A percentile compares a stretch with the other conserved stretches of the same genome.
phyloP scores from a whole-genome alignment of 2,329 filamentous ascomycete genomes.

The Colletotrichum sansevieriae region DNA sequence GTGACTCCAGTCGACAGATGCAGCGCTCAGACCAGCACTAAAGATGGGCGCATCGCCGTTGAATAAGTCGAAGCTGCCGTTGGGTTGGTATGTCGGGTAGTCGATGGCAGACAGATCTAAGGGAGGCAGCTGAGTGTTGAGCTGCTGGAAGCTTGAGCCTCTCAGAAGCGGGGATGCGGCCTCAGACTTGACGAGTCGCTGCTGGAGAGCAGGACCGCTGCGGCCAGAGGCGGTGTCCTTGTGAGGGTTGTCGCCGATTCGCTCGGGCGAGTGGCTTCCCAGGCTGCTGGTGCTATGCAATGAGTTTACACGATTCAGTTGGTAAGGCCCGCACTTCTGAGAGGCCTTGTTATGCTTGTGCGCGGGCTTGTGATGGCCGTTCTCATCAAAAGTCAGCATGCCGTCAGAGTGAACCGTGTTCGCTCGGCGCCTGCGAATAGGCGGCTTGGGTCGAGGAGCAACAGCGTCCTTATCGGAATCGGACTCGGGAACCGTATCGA shows the following conservation, averaged over 20 bases:
- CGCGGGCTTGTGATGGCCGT: constrained; percentile 73
- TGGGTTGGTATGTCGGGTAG: constrained; percentile 62
- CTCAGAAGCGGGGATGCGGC: constrained; percentile 70
- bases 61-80: constrained; percentile 66
- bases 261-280: constrained; percentile 60
- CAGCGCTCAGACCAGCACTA: constrained; percentile 71
- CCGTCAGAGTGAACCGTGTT: constrained; percentile 74
- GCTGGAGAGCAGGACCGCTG: constrained; percentile 57
- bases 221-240: constrained; percentile 53
- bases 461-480: constrained; percentile 66
- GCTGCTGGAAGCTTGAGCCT: constrained; percentile 62
- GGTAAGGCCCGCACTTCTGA: constrained; percentile 73
- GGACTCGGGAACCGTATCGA: constrained; percentile 75
- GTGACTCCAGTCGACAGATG: constrained; percentile 61
- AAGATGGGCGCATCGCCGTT: constrained; percentile 69
- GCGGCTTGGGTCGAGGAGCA: constrained; percentile 55
- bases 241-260: constrained; percentile 56
- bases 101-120: constrained; percentile 70
- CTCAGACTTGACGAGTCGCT: constrained; percentile 71
- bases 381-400: constrained; percentile 70
- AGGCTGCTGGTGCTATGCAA: constrained; percentile 66
- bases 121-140: constrained; percentile 67
- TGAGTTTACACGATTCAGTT: constrained; percentile 70
- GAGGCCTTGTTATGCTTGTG: constrained; percentile 72
- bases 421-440: constrained; percentile 66